Evolutionary conservation across 2,329 filamentous ascomycete genomes (phyloP), one percentile per base, ranked within the genome.

Genomic region (Rugonectria rugulosa): DNA sequence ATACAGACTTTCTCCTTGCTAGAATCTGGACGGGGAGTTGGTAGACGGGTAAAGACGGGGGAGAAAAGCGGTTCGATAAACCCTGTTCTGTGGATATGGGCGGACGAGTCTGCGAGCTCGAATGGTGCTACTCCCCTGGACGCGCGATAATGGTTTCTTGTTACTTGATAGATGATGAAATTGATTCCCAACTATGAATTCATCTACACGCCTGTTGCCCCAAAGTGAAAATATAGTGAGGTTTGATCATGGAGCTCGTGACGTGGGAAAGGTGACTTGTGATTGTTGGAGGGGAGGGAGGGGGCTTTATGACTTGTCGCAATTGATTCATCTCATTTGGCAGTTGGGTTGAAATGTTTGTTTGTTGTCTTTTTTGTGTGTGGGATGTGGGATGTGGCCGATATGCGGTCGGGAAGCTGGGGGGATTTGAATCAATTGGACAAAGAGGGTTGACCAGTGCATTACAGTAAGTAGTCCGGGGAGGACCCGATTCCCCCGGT

Each of bases 1-100:
- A 64, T 55, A 61, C 65, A 58, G 57, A 57, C 61, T 53, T 61
- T 66, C 54, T 63, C 47, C 48, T 54, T 53, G 60, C 63, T 63
- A 59, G 60, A 65, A 64, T 67, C 64, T 63, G 62, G 65, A 66
- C 64, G 67, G 63, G 70, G 70, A 73, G 71, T 73, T 72, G 63
- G 70, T 72, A 72, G 69, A 73, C 65, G 60, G 68, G 66, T 69
- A 67, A 60, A 68, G 58, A 56, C 55, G 53, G 59, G 64, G 56
- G 53, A 51, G 55, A 59, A 58, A 36, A 41, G 55, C 44, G 59
- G 59, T 53, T 56, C n/a, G n/a, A n/a, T 57, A 42, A 48, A 45
- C 38, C 42, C 56, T 9, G 36, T 4, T 44, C 46, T 20, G 50
- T 58, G 48, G 56, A 41, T 29, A 36, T 42, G 36, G 61, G 44